Percentiles rank a stretch among this genome's conserved stretches.
Conservation (phyloP, 177 flowering plant species). For the Tripterygium wilfordii region DNA sequence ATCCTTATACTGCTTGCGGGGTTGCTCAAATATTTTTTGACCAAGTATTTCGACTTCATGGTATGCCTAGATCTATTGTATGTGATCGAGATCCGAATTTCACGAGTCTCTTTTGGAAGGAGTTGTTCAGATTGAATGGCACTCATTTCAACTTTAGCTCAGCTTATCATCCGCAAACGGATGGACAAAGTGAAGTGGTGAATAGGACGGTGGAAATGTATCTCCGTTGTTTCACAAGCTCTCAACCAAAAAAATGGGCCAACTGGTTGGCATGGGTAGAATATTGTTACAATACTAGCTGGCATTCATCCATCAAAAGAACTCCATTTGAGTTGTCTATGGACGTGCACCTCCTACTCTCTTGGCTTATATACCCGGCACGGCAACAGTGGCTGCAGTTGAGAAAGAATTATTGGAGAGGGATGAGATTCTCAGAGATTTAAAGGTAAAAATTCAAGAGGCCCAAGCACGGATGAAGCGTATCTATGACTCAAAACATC, state of each 20-base stretch:
- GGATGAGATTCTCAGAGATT: background rate
- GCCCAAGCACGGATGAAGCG: conserved; percentile 3
- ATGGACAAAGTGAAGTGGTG: conserved; percentile 1
- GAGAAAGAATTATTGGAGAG: background rate
- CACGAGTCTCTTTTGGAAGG: conserved; percentile 9
- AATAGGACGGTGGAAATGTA: conserved; percentile 3
- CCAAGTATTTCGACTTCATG: background rate
- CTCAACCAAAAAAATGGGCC: background rate
- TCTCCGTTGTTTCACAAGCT: background rate
- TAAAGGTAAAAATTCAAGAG: background rate
- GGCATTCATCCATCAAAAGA: background rate
- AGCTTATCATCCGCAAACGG: background rate
- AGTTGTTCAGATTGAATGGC: background rate
- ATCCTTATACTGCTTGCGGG: background rate
- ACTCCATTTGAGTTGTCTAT: conserved; percentile 12
- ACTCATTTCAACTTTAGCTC: background rate
- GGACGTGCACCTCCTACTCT: background rate
- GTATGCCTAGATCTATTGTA: conserved; percentile 3
- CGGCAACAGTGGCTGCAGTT: background rate
- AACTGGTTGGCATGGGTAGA: conserved; percentile 6
- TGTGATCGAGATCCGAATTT: conserved; percentile 6
- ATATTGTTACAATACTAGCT: conserved; percentile 5
- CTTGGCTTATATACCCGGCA: background rate
- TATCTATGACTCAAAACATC: background rate
- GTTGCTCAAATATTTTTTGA: conserved; percentile 2